Evolutionary conservation across 225 moss, liverwort and hornwort species (phyloP).

Genomic region (Rhytidiadelphus loreus): DNA sequence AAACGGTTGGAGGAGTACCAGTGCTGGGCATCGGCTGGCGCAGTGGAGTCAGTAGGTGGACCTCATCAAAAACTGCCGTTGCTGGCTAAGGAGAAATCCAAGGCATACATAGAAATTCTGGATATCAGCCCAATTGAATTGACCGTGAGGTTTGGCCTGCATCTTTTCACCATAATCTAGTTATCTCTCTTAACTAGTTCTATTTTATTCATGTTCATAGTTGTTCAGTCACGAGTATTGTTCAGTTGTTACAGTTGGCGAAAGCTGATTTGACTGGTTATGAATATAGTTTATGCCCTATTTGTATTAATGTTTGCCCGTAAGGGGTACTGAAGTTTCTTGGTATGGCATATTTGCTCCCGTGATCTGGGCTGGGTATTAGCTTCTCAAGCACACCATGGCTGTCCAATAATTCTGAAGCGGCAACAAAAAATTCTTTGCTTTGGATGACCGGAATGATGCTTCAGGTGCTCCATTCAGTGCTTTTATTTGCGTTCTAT

Average conservation of each 20-base stretch:
- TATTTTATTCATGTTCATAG: background rate
- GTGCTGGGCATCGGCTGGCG: conserved; percentile 82
- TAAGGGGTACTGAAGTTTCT: background rate
- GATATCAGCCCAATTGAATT: conserved; percentile 68
- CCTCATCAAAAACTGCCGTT: conserved; percentile 62
- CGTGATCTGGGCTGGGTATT: background rate
- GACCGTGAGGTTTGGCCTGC: conserved; percentile 63
- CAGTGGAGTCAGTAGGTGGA: conserved; percentile 64
- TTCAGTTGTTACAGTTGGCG: background rate
- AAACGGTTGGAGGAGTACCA: conserved; percentile 64
- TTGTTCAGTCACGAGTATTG: background rate
- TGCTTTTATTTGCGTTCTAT: background rate
- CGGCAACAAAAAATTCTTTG: conserved; percentile 60
- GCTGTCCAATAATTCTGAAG: conserved; percentile 69
- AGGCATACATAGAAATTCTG: conserved; percentile 81
- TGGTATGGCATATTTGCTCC: background rate
- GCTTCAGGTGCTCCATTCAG: conserved; percentile 56
- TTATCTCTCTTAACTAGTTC: background rate
- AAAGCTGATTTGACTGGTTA: background rate
- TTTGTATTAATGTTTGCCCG: background rate
- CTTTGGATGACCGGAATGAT: conserved; percentile 86
- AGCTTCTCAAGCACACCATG: conserved; percentile 98
- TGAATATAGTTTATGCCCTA: background rate
- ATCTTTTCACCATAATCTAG: background rate
- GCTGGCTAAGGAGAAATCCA: conserved; percentile 71